Evolutionary conservation across 1,139 yeast species (phyloP).

Genomic region (Debaryomycetaceae sp.): DNA sequence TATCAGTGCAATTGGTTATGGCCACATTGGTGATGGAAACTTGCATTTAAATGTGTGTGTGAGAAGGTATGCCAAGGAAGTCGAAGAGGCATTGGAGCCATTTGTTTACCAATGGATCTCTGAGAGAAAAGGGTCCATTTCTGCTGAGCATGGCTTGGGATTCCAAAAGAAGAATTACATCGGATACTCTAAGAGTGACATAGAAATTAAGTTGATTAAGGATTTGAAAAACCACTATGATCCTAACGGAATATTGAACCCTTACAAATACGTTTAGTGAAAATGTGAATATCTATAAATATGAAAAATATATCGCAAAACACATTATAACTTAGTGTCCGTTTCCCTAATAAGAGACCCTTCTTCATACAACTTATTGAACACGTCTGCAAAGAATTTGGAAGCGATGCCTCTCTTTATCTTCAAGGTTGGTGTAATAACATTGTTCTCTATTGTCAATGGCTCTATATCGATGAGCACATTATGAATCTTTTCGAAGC

Average conservation of each 20-base stretch:
- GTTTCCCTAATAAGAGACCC: slow-evolving; percentile 30
- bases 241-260: slow-evolving; percentile 88
- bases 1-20: slow-evolving; percentile 86
- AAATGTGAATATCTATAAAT: not conserved
- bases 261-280: slow-evolving; percentile 71
- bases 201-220: slow-evolving; percentile 70
- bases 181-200: slow-evolving; percentile 72
- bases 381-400: slow-evolving; percentile 44
- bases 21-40: slow-evolving; percentile 96
- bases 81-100: slow-evolving; percentile 82
- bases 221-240: slow-evolving; percentile 76
- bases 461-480: slow-evolving; percentile 61
- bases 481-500: slow-evolving; percentile 67
- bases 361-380: slow-evolving; percentile 58
- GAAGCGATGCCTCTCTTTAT: slow-evolving; percentile 61
- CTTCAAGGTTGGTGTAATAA: slow-evolving; percentile 74
- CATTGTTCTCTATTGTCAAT: slow-evolving; percentile 57
- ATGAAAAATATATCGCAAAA: not conserved
- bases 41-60: slow-evolving; percentile 89
- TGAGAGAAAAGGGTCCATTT: slow-evolving; percentile 72
- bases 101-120: slow-evolving; percentile 90
- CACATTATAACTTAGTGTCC: slow-evolving; percentile 4
- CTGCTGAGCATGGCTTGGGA: slow-evolving; percentile 97
- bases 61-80: slow-evolving; percentile 71
- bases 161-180: slow-evolving; percentile 91